Conservation (phyloP, 192 early-diverging fungal genomes). For the Backusella circina region DNA sequence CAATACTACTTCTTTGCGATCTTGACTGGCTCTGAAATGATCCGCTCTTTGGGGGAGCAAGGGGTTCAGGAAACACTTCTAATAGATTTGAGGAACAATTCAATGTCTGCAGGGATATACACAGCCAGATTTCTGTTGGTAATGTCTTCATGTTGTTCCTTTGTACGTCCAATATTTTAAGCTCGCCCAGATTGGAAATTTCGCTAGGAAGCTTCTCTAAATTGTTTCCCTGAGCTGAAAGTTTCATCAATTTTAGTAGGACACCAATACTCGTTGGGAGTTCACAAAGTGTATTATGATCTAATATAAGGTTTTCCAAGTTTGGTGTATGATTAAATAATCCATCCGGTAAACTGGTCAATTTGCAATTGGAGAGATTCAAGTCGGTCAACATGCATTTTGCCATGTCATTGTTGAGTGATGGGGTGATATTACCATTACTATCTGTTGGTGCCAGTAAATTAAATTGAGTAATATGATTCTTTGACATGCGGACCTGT, state of each 20-base stretch:
- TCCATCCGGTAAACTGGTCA: slow-evolving; percentile 56
- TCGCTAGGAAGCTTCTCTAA: slow-evolving; percentile 64
- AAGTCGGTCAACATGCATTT: slow-evolving; percentile 34
- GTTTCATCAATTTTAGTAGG: slow-evolving; percentile 46
- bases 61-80: slow-evolving; percentile 75
- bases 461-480: slow-evolving; percentile 69
- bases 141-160: slow-evolving; percentile 70
- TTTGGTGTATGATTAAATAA: slow-evolving; percentile 54
- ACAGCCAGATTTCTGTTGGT: slow-evolving; percentile 75
- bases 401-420: not conserved
- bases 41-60: slow-evolving; percentile 12
- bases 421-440: not conserved
- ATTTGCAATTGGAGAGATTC: slow-evolving; percentile 65
- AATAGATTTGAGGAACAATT: slow-evolving; percentile 82
- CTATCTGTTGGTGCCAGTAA: slow-evolving; percentile 42
- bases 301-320: slow-evolving; percentile 56
- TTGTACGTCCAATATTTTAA: slow-evolving; percentile 64
- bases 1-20: not conserved
- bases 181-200: slow-evolving; percentile 57
- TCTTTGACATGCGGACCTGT: slow-evolving; percentile 57
- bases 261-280: slow-evolving; percentile 60
- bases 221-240: slow-evolving; percentile 67
- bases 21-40: not conserved
- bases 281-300: slow-evolving; percentile 67
- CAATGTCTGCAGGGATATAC: slow-evolving; percentile 62